Conservation (phyloP, 495 filamentous ascomycete genomes). For the Tuber microsphaerosporum region DNA sequence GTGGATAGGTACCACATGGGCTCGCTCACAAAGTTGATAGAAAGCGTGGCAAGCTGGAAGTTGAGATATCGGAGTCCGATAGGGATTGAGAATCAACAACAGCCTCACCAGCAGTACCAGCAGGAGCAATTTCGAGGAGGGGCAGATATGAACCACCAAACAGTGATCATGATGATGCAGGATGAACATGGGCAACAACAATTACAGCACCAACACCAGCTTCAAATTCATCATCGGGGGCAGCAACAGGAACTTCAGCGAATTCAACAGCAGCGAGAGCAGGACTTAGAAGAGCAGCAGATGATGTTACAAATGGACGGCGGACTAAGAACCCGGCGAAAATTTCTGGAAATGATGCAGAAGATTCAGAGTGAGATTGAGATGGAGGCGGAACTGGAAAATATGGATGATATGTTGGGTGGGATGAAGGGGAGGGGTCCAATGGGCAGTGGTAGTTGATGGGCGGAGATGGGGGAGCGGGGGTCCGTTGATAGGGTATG, state of each 20-base stretch:
- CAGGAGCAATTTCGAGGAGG: neutral
- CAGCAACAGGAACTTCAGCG: neutral
- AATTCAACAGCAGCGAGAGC: neutral
- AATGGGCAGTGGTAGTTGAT: neutral
- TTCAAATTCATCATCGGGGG: neutral
- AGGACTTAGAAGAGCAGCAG: neutral
- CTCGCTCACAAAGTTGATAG: constrained; percentile 16
- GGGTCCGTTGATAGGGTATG: neutral
- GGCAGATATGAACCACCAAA: neutral
- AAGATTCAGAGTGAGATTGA: constrained; percentile 5
- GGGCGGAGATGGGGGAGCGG: neutral
- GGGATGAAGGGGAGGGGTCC: neutral
- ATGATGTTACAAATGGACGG: neutral
- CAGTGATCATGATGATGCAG: neutral
- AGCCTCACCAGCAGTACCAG: neutral
- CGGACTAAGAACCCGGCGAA: neutral
- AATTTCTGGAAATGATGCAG: constrained; percentile 2
- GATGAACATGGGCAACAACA: neutral
- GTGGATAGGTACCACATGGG: constrained; percentile 21
- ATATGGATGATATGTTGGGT: neutral
- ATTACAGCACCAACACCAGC: neutral
- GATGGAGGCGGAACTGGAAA: neutral
- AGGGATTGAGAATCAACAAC: neutral
- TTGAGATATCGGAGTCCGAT: constrained; percentile 15
- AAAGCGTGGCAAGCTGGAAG: constrained; percentile 31